phyloP scores from a whole-genome alignment of 2,329 filamentous ascomycete species.

The Aspergillus melleus region DNA sequence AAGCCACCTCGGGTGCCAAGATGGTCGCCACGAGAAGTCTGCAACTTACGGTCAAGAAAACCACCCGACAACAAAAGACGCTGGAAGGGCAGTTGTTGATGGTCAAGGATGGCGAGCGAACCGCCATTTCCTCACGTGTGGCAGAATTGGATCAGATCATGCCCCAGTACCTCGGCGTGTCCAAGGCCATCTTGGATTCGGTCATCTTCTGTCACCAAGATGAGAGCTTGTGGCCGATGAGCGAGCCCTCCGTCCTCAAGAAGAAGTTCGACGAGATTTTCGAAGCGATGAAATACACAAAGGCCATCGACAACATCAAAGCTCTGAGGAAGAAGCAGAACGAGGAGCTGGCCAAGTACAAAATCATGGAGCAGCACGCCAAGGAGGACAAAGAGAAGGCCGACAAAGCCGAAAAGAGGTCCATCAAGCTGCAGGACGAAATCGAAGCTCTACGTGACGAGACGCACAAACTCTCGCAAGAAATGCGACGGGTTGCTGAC shows the following conservation, averaged over 20 bases:
- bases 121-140: conserved; percentile 74
- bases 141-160: conserved; percentile 81
- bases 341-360: conserved; percentile 70
- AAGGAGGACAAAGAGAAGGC: conserved; percentile 84
- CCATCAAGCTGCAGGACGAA: conserved; percentile 63
- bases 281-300: conserved; percentile 94
- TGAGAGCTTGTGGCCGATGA: conserved; percentile 95
- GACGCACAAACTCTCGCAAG: conserved; percentile 58
- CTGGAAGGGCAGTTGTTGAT: conserved; percentile 78
- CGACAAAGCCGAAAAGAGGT: conserved; percentile 67
- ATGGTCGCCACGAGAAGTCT: conserved; percentile 83
- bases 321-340: conserved; percentile 78
- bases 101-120: conserved; percentile 75
- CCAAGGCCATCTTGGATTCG: conserved; percentile 82
- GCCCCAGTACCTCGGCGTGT: conserved; percentile 83
- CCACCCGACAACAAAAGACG: conserved; percentile 72
- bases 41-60: conserved; percentile 84
- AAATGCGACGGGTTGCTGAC: conserved; percentile 44
- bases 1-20: conserved; percentile 71
- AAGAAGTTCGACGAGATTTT: conserved; percentile 98
- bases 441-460: conserved; percentile 60
- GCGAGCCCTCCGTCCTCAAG: conserved; percentile 80
- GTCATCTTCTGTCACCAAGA: conserved; percentile 99
- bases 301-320: conserved; percentile 95
- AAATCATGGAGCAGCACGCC: conserved; percentile 72